Conservation (phyloP, 768 basidiomycete species). For the Kwoniella dejecticola region DNA sequence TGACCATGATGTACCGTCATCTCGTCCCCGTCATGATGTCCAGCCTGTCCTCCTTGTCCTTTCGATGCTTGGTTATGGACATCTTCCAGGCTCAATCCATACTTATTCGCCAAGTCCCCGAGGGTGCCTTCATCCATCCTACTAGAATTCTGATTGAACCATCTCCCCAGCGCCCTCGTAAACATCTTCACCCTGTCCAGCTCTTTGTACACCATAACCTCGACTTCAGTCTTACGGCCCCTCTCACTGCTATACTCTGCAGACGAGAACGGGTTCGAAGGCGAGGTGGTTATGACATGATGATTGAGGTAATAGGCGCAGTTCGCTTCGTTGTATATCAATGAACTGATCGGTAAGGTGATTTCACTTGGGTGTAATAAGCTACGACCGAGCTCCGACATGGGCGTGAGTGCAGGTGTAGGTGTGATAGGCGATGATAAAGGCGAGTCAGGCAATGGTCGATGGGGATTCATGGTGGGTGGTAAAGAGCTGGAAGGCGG, state of each 20-base stretch:
- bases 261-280: neutral
- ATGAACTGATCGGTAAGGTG: conserved; percentile 34
- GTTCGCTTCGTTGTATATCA: conserved; percentile 32
- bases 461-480: neutral
- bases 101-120: conserved; percentile 24
- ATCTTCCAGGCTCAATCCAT: conserved; percentile 23
- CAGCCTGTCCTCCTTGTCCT: too few species aligned
- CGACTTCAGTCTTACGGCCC: conserved; percentile 23
- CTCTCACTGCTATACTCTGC: neutral
- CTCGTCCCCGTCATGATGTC: too few species aligned
- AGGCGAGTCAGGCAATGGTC: neutral
- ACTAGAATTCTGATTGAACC: conserved; percentile 22
- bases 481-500: conserved; percentile 3
- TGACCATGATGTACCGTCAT: too few species aligned
- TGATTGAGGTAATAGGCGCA: conserved; percentile 40
- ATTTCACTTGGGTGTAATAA: conserved; percentile 13
- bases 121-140: conserved; percentile 28
- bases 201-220: conserved; percentile 41
- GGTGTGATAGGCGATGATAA: conserved; percentile 24
- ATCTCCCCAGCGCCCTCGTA: conserved; percentile 29
- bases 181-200: conserved; percentile 37
- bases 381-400: conserved; percentile 18
- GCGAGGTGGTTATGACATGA: conserved; percentile 27
- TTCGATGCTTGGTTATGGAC: too few species aligned
- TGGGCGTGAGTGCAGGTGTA: neutral